phyloP scores from a whole-genome alignment of 129 eudicot species.

The Smallanthus sonchifolius region DNA sequence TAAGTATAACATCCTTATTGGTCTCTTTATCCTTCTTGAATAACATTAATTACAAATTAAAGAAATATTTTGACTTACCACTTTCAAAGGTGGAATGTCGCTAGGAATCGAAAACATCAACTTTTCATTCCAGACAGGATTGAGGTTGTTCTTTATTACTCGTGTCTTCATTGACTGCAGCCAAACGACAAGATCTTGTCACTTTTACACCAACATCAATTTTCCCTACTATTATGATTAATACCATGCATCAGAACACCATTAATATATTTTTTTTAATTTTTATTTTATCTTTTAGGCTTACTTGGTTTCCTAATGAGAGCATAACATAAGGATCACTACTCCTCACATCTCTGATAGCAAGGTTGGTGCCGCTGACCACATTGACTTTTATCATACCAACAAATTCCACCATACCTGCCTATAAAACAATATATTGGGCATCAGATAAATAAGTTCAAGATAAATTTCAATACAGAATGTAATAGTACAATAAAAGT shows the following conservation, averaged over 20 bases:
- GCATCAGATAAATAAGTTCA: conserved; percentile 17
- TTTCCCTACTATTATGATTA: not conserved
- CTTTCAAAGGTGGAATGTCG: conserved; percentile 66
- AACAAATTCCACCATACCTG: conserved; percentile 97
- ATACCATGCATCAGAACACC: not conserved
- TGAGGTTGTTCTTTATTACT: conserved; percentile 75
- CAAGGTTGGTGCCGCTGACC: conserved; percentile 79
- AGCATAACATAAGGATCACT: conserved; percentile 95
- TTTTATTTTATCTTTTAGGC: not conserved
- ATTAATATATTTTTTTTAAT: not conserved
- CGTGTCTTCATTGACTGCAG: conserved; percentile 91
- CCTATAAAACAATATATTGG: conserved; percentile 45
- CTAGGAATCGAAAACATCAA: conserved; percentile 95
- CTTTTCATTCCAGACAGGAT: conserved; percentile 95
- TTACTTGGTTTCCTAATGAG: conserved; percentile 77
- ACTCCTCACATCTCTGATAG: conserved; percentile 71
- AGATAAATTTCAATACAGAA: not conserved
- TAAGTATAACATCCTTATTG: not conserved
- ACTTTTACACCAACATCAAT: not conserved
- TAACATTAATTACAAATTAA: not conserved
- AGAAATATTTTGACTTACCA: conserved; percentile 48
- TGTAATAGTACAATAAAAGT: not conserved
- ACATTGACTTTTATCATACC: conserved; percentile 90
- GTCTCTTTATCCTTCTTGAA: not conserved
- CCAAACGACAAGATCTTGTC: conserved; percentile 9